Base-by-base conservation (phyloP, 345 rosid species). In the Linum trigynum region DNA sequence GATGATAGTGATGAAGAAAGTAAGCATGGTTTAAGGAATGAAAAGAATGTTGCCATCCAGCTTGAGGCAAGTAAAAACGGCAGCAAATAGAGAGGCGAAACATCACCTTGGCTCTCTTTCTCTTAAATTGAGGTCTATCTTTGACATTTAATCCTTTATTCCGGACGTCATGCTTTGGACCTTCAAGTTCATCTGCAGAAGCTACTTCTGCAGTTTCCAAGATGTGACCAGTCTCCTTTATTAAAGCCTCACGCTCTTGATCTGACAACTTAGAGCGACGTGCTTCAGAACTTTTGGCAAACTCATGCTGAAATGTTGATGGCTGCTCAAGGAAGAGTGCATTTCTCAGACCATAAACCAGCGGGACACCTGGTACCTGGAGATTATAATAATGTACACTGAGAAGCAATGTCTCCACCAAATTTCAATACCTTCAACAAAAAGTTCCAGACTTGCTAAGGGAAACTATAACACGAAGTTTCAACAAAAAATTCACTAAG, bases 281-380 rank as follows among this genome's bases (percentile, higher is more conserved):
- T 65, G 80, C 84, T 68, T 94, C 97, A 59, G 84, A 84, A 63
- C 42, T 48, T 73, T 84, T 83, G 62, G 79, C 86, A 39, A 79
- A 82, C 67, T 82, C 69, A 9, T 76, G 85, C 68, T 94, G 99
- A 74, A 79, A 75, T 64, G 82, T 67, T 64, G 99, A 90, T 32
- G 95, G 97, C 69, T 77, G 82, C 73, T 88, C 90, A 55, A 94
- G 89, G 64, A 84, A 85, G 59, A 94, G 85, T 56, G 83, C 73
- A 61, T 87, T 91, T 67, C 92, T 83, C 59, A 94, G 65, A 7
- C 87, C 92, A 79, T 63, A 90, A 68, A 94, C 61, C 65, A 87
- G 84, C 61, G 99, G 99, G 68, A 82, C 96, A 50, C 83, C 84
- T 39, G 91, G 84, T 40, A 88, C 81, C 99, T 94, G 81, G 71